phyloP scores from a whole-genome alignment of 192 early-diverging fungal genomes.

The Mortierella alpina region DNA sequence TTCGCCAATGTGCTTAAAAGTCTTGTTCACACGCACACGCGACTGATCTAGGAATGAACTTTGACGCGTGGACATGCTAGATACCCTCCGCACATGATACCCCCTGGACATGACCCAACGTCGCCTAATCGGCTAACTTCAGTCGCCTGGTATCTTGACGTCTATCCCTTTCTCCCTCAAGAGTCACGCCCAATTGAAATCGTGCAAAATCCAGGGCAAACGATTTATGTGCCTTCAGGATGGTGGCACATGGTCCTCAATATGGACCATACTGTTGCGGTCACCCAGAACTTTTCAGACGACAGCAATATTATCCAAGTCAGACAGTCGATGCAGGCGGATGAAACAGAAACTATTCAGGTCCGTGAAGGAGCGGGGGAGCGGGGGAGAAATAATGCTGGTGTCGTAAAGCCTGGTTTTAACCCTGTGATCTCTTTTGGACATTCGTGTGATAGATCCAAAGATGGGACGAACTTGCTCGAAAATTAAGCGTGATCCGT shows the following conservation, averaged over 20 bases:
- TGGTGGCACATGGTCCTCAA: constrained; percentile 62
- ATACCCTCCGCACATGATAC: constrained; percentile 52
- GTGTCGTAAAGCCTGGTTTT: background rate
- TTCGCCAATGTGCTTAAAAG: too few species aligned
- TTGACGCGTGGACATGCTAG: constrained; percentile 4
- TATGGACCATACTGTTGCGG: constrained; percentile 55
- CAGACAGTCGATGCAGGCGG: constrained; percentile 9
- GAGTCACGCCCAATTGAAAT: constrained; percentile 53
- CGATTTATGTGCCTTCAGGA: constrained; percentile 59
- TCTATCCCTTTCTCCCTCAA: constrained; percentile 53
- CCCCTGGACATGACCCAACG: constrained; percentile 49
- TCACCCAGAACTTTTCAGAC: constrained; percentile 57
- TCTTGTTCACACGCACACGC: background rate
- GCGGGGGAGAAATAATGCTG: background rate
- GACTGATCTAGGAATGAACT: background rate
- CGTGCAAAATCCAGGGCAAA: constrained; percentile 61
- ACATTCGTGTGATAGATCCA: constrained; percentile 1
- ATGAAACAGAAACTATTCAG: constrained; percentile 9
- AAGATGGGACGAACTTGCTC: constrained; percentile 26
- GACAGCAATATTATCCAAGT: constrained; percentile 47
- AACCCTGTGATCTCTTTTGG: background rate
- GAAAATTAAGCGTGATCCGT: constrained; percentile 13
- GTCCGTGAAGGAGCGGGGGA: constrained; percentile 3
- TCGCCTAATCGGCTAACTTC: constrained; percentile 43
- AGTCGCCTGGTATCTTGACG: constrained; percentile 60